phyloP scores from a whole-genome alignment of 1,284 basidiomycete species.

The Coniferiporia sulphurascens region DNA sequence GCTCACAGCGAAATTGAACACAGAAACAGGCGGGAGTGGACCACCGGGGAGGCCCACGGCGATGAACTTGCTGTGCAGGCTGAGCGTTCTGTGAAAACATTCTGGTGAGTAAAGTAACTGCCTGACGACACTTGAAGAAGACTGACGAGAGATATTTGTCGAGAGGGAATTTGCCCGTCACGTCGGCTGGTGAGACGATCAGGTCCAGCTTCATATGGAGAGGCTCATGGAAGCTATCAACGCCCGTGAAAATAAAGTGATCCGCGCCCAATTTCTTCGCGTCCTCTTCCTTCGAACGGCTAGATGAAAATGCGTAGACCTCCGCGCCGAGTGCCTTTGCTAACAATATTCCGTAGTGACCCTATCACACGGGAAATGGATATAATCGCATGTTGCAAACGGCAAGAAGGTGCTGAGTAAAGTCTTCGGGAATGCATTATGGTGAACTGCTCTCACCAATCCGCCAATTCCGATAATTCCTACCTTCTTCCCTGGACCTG shows the following conservation, averaged over 20 bases:
- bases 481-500: constrained; percentile 61
- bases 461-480: constrained; percentile 65
- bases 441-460: constrained; percentile 13
- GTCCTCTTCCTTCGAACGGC: constrained; percentile 41
- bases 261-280: constrained; percentile 43
- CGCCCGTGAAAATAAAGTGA: constrained; percentile 31
- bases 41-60: constrained; percentile 12
- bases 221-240: constrained; percentile 24
- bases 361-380: constrained; percentile 31
- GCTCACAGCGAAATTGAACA: neutral
- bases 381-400: constrained; percentile 19
- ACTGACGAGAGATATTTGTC: constrained; percentile 33
- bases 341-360: constrained; percentile 44
- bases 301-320: constrained; percentile 47
- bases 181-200: constrained; percentile 46
- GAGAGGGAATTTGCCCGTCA: constrained; percentile 25
- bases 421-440: no score
- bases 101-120: no score
- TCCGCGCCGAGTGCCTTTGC: constrained; percentile 46
- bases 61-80: constrained; percentile 13
- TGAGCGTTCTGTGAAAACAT: neutral
- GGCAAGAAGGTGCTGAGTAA: no score
- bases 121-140: no score
- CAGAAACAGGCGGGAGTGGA: neutral
- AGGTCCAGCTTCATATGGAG: constrained; percentile 30